Evolutionary conservation across 345 rosid species (phyloP), one percentile per base, ranked within the genome.

Genomic region (Combretum micranthum): DNA sequence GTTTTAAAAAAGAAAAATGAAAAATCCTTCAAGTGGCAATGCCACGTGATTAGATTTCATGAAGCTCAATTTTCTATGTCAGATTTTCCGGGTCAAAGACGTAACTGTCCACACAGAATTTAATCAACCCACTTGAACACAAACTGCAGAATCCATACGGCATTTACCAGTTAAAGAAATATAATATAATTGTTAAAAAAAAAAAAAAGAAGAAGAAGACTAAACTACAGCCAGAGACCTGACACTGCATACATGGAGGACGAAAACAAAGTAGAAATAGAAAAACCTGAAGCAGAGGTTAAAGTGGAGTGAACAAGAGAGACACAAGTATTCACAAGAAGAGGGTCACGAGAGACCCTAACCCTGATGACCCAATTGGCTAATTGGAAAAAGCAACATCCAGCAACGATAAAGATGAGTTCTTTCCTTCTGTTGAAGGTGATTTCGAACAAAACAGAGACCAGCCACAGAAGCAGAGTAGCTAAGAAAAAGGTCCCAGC

Each of bases 261-360:
- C 25, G 11, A 23, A 16, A 3, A 13, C 1, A 39, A 46, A 13
- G 7, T 43, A 22, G 53, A 21, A 47, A 15, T 22, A n/a, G 2
- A 39, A 16, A 9, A 11, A 86, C 98, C 98, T 80, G 96, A 88
- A 56, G 66, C 69, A 23, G 98, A 91, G 59, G 91, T 84, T 61
- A 81, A 20, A 44, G 82, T 55, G 47, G 98, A 88, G 70, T 91
- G 98, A 71, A 91, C 81, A 50, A 91, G 92, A 55, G 98, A 91
- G 59, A 86, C 95, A 22, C 80, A 75, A 70, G 96, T 91, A 18
- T 88, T 91, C 42, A 91, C 98, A 44, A 86, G 84, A 65, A 88
- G 82, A 68, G 92, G 85, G 56, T 88, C 95, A 55, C 95, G 95
- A 67, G 90, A 86, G 56, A 86, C 66, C 62, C 44, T 54, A 20